Evolutionary conservation across 2,329 filamentous ascomycete species (phyloP).

Genomic region (Aspergillus sp.): DNA sequence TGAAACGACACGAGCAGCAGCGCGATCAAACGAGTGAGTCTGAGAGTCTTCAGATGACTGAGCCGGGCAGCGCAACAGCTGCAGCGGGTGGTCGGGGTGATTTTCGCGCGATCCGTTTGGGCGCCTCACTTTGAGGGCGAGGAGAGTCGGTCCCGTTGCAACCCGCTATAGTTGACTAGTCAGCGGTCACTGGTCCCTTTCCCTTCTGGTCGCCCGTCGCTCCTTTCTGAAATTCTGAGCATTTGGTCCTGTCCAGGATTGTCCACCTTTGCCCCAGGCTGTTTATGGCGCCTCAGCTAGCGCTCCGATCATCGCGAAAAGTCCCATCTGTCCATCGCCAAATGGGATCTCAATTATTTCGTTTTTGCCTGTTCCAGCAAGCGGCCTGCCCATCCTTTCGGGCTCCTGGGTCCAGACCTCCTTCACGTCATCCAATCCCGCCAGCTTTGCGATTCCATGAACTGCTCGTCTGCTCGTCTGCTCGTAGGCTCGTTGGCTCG

Average conservation of each 20-base stretch:
- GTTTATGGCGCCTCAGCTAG: slow-evolving; percentile 12
- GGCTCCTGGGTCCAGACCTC: slow-evolving; percentile 18
- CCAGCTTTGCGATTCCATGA: slow-evolving; percentile 10
- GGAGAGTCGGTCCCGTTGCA: not conserved
- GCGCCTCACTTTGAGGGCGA: slow-evolving; percentile 35
- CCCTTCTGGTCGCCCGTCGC: not conserved
- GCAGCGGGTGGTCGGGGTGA: slow-evolving; percentile 24
- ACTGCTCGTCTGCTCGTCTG: not conserved
- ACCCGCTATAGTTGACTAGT: not conserved
- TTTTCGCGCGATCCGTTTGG: slow-evolving; percentile 35
- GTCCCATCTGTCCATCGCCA: not conserved
- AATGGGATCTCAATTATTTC: slow-evolving; percentile 5
- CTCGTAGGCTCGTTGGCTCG: not conserved
- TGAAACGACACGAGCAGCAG: not conserved
- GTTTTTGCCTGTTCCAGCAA: slow-evolving; percentile 9
- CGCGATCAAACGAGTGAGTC: slow-evolving; percentile 2
- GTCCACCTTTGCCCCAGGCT: not conserved
- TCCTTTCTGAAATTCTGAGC: not conserved
- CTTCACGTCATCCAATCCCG: slow-evolving; percentile 13
- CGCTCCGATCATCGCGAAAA: slow-evolving; percentile 15
- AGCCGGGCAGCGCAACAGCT: slow-evolving; percentile 8
- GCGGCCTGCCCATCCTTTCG: slow-evolving; percentile 11
- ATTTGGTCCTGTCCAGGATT: not conserved
- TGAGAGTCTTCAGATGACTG: slow-evolving; percentile 14
- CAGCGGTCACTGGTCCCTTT: not conserved